Percentiles rank a stretch among this genome's conserved stretches.
These are phyloP conservation scores for Verbena officinalis DNA, from an alignment of 257 asterid species.

Conservation along the genomic window DNA sequence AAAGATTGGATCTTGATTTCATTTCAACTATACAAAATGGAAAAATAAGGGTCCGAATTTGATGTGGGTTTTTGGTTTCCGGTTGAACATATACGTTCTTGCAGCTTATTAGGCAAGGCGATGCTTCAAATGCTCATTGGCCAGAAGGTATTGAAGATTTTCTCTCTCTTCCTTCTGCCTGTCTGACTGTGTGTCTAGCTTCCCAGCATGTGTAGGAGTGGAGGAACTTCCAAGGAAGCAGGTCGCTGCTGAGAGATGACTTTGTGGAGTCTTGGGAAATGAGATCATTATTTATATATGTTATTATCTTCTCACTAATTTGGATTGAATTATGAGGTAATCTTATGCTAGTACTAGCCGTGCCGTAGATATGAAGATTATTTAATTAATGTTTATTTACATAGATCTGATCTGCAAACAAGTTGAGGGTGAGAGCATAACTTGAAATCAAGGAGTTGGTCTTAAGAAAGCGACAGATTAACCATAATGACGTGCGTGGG, in stretches of 20 bases:
- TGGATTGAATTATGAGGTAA: slow-evolving; percentile 8
- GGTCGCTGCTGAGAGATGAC: slow-evolving; percentile 23
- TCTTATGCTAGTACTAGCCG: not conserved
- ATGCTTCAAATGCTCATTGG: slow-evolving; percentile 11
- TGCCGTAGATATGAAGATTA: slow-evolving; percentile 14
- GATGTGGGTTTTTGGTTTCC: slow-evolving; percentile 28
- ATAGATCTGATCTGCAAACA: not conserved
- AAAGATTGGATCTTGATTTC: slow-evolving; percentile 41
- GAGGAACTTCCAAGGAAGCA: slow-evolving; percentile 26
- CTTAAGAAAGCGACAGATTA: slow-evolving; percentile 6
- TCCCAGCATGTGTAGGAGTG: not conserved
- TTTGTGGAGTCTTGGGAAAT: not conserved
- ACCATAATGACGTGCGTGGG: slow-evolving; percentile 1
- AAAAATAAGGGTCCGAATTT: slow-evolving; percentile 26
- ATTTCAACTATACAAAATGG: not conserved
- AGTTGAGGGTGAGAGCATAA: not conserved
- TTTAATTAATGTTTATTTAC: not conserved
- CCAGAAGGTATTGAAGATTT: slow-evolving; percentile 9
- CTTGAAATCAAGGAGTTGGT: not conserved
- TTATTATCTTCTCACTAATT: slow-evolving; percentile 9
- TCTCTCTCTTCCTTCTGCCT: not conserved
- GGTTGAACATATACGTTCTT: slow-evolving; percentile 9
- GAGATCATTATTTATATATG: not conserved
- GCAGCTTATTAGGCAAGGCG: not conserved
- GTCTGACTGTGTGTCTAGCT: slow-evolving; percentile 1